A percentile compares a stretch with the other conserved stretches of the same genome.
Conservation (phyloP, 306 rosid species). For the Dalbergia oliveri region DNA sequence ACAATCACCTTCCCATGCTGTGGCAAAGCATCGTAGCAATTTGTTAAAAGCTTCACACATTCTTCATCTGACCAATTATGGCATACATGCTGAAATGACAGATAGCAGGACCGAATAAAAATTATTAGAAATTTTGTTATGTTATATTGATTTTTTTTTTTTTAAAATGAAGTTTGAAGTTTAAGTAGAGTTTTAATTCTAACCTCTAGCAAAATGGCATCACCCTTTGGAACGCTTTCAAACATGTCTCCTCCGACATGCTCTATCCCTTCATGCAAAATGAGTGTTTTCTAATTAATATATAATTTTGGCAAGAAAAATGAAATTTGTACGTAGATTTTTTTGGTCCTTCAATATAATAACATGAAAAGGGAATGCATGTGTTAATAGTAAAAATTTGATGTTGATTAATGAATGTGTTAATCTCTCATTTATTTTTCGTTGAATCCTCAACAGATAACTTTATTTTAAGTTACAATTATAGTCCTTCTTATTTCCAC, state of each 20-base stretch:
- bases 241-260: constrained; percentile 43
- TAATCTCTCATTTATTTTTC: no score
- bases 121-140: neutral
- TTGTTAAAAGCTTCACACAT: constrained; percentile 34
- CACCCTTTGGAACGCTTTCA: constrained; percentile 40
- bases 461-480: no score
- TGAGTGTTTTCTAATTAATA: neutral
- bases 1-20: constrained; percentile 36
- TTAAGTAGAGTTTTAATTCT: neutral
- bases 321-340: no score
- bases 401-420: no score
- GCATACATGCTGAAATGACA: constrained; percentile 26
- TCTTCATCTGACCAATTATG: constrained; percentile 42
- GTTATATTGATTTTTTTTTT: neutral
- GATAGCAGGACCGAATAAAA: neutral
- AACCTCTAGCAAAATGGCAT: constrained; percentile 41
- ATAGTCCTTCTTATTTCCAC: no score
- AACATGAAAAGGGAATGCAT: no score
- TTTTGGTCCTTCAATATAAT: no score
- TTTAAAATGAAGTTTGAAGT: no score
- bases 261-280: constrained; percentile 33
- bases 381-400: no score
- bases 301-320: no score
- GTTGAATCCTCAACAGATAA: no score
- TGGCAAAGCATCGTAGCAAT: constrained; percentile 41